phyloP scores from a whole-genome alignment of 805 yeast species.

The Isabelozyma rhagii region DNA sequence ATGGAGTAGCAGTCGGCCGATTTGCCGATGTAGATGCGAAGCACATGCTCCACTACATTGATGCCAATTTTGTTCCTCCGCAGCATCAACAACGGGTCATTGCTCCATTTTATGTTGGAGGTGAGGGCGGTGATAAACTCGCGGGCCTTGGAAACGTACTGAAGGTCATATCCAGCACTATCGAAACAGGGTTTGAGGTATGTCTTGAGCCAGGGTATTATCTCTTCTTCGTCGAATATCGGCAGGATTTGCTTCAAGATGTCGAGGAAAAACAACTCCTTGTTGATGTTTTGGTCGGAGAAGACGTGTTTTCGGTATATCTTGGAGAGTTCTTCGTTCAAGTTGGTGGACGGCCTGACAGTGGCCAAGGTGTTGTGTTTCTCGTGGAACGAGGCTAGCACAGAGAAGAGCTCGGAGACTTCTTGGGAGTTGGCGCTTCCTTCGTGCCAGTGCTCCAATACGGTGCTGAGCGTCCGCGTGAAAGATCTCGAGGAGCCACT shows the following conservation, averaged over 20 bases:
- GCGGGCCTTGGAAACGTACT: constrained; percentile 30
- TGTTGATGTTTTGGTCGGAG: constrained; percentile 21
- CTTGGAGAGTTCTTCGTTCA: constrained; percentile 34
- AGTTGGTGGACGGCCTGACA: constrained; percentile 22
- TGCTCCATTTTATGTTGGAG: constrained; percentile 10
- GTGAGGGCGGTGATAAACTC: constrained; percentile 21
- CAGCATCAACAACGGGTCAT: constrained; percentile 17
- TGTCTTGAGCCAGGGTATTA: constrained; percentile 48
- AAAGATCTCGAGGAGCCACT: constrained; percentile 25
- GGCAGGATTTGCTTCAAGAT: constrained; percentile 32
- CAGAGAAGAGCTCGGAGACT: constrained; percentile 10
- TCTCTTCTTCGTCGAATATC: constrained; percentile 26
- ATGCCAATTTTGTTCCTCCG: constrained; percentile 18
- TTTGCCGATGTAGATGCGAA: constrained; percentile 22
- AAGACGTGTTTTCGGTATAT: constrained; percentile 29
- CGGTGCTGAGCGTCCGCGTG: constrained; percentile 19
- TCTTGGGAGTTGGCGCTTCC: constrained; percentile 1
- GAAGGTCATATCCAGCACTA: constrained; percentile 51
- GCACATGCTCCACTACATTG: constrained; percentile 18
- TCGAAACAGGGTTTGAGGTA: constrained; percentile 52
- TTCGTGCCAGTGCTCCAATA: constrained; percentile 20
- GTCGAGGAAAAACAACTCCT: constrained; percentile 38
- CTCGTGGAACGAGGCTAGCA: constrained; percentile 15
- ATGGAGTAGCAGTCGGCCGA: constrained; percentile 10
- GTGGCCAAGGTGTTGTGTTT: constrained; percentile 34